phyloP scores from a whole-genome alignment of 106 monocot species.

The Dioscorea dumetorum region DNA sequence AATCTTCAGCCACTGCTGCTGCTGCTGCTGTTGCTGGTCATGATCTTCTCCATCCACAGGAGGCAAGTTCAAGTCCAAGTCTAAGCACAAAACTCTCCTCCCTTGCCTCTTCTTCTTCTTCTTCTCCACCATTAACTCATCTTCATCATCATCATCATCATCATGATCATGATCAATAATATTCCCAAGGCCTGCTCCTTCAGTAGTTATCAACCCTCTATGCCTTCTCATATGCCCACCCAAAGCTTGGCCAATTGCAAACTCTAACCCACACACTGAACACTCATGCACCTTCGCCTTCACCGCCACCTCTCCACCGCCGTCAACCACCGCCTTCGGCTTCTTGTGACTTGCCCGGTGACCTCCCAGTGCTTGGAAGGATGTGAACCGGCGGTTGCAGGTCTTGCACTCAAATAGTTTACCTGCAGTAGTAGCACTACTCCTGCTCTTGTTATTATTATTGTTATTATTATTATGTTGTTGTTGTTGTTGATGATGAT shows the following conservation, averaged over 20 bases:
- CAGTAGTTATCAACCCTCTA: background rate
- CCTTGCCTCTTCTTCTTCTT: background rate
- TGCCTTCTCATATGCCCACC: constrained; percentile 16
- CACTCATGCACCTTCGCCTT: constrained; percentile 14
- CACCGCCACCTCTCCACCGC: background rate
- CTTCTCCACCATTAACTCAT: constrained; percentile 1
- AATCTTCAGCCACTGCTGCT: background rate
- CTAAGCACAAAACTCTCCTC: constrained; percentile 2
- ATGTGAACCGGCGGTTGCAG: constrained; percentile 13
- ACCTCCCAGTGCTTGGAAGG: constrained; percentile 56
- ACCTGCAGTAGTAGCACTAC: background rate
- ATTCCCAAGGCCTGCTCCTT: too few species aligned
- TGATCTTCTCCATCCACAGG: background rate
- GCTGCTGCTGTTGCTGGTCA: background rate
- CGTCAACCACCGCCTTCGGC: background rate
- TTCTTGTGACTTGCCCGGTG: constrained; percentile 70
- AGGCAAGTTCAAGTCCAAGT: constrained; percentile 6
- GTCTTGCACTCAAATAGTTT: constrained; percentile 17
- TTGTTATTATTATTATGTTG: background rate
- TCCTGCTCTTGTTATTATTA: background rate
- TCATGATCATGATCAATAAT: too few species aligned
- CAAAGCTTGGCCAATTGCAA: constrained; percentile 10
- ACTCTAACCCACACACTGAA: constrained; percentile 11
- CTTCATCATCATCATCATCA: background rate
- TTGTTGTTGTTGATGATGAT: too few species aligned